phyloP scores from a whole-genome alignment of 1,139 yeast genomes.

The Yamadazyma siamensis region DNA sequence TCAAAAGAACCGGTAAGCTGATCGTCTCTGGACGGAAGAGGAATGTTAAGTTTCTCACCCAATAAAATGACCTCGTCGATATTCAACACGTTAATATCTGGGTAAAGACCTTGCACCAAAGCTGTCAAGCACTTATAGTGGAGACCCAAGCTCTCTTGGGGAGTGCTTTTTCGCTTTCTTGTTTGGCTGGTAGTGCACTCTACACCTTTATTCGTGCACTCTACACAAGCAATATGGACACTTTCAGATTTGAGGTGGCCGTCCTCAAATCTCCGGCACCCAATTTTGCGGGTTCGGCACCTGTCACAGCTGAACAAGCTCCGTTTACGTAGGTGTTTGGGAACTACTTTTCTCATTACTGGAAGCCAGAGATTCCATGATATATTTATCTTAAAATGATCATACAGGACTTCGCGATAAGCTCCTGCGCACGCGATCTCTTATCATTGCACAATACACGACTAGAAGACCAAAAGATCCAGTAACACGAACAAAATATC shows the following conservation, averaged over 20 bases:
- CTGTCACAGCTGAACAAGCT: conserved; percentile 41
- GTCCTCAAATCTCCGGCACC: conserved; percentile 26
- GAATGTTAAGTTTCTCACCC: conserved; percentile 30
- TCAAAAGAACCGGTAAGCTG: conserved; percentile 2
- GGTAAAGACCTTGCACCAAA: conserved; percentile 35
- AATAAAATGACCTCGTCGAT: conserved; percentile 32
- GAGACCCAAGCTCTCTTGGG: conserved; percentile 34
- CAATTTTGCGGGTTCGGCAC: conserved; percentile 39
- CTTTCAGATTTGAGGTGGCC: conserved; percentile 5
- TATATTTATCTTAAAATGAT: too few relatives aligned
- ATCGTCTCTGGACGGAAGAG: conserved; percentile 26
- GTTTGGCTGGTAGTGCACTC: conserved; percentile 25
- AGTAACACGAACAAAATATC: too few relatives aligned
- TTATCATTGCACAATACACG: too few relatives aligned
- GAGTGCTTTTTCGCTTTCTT: conserved; percentile 27
- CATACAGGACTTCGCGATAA: too few relatives aligned
- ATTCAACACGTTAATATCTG: conserved; percentile 37
- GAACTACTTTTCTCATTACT: conserved; percentile 8
- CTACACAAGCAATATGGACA: conserved; percentile 23
- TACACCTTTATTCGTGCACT: conserved; percentile 30
- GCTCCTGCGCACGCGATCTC: too few relatives aligned
- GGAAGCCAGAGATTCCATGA: too few relatives aligned
- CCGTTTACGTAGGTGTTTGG: conserved; percentile 15
- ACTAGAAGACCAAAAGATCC: too few relatives aligned
- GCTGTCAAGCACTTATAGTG: conserved; percentile 37